phyloP scores from a whole-genome alignment of 129 eudicot species.

The Solidago caesia region DNA sequence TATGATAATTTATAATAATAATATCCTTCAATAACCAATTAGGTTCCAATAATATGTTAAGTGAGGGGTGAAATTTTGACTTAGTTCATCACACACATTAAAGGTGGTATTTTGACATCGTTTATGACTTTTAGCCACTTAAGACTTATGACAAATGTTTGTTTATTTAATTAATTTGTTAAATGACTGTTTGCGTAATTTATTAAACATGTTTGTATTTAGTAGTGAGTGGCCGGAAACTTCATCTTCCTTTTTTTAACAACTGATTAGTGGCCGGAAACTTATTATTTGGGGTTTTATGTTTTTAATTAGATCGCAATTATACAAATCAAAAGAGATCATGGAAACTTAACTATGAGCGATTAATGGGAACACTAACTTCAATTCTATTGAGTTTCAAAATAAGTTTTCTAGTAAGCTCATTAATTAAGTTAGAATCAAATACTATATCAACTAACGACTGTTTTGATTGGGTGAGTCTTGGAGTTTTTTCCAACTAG shows the following conservation, averaged over 20 bases:
- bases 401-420: not conserved
- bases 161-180: not conserved
- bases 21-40: constrained; percentile 11
- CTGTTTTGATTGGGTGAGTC: no score
- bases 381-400: not conserved
- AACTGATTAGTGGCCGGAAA: no score
- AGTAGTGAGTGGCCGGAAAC: no score
- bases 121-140: no score
- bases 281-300: no score
- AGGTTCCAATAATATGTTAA: not conserved
- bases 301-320: no score
- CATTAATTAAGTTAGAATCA: not conserved
- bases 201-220: no score
- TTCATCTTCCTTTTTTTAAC: no score
- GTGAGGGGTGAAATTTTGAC: constrained; percentile 20
- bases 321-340: no score
- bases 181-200: no score
- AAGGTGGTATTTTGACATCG: not conserved
- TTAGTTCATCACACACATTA: constrained; percentile 4
- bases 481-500: no score
- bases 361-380: not conserved
- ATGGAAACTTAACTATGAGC: no score
- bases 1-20: not conserved
- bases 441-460: not conserved
- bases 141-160: not conserved